Percentiles rank a stretch among this genome's conserved stretches.
Conservation (phyloP, 306 rosid genomes). For the Begonia masoniana region DNA sequence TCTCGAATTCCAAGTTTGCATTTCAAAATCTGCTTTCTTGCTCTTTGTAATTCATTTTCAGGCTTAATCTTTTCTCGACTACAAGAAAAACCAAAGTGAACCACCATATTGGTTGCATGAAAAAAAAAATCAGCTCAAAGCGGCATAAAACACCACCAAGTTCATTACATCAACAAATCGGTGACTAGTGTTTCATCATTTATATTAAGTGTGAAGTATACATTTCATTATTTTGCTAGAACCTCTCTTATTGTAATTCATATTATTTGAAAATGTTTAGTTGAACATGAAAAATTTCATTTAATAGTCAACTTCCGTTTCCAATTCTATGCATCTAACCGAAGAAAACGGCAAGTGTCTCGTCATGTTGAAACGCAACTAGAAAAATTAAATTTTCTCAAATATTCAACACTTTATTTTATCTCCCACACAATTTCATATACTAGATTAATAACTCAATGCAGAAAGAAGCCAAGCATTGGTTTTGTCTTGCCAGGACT, state of each 20-base stretch:
- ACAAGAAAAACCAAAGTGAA: slow-evolving; percentile 10
- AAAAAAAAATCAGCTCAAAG: slow-evolving; percentile 6
- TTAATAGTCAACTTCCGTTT: too few species aligned
- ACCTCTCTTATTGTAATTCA: not conserved
- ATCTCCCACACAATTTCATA: too few species aligned
- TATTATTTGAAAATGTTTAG: not conserved
- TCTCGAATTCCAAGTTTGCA: slow-evolving; percentile 81
- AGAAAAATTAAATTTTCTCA: too few species aligned
- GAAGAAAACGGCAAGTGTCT: too few species aligned
- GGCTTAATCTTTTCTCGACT: slow-evolving; percentile 92
- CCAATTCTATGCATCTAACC: too few species aligned
- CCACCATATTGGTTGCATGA: not conserved
- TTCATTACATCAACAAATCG: not conserved
- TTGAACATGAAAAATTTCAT: too few species aligned
- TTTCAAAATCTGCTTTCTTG: slow-evolving; percentile 65
- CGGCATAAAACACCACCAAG: not conserved
- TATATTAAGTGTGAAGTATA: not conserved
- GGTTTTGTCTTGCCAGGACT: too few species aligned
- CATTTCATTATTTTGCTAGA: not conserved
- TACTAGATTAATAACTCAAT: too few species aligned
- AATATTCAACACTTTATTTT: too few species aligned
- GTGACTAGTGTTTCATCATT: not conserved
- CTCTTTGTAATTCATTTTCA: slow-evolving; percentile 76
- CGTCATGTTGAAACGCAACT: too few species aligned
- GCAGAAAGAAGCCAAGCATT: too few species aligned